phyloP scores from a whole-genome alignment of 108 stramenopile genomes.

The Fragilaria crotonensis region DNA sequence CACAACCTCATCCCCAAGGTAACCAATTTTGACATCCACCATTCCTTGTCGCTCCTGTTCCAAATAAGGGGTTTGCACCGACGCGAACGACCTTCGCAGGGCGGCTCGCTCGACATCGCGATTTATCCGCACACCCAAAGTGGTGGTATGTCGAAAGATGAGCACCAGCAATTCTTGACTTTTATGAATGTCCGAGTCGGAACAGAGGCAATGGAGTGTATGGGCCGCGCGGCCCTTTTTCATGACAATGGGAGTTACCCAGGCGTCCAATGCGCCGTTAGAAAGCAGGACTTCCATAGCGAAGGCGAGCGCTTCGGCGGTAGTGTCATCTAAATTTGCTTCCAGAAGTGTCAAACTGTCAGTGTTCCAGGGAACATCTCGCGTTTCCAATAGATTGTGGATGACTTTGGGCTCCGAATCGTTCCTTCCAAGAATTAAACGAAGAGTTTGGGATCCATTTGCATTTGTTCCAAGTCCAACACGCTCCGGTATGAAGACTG shows the following conservation, averaged over 20 bases:
- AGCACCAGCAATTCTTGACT: constrained; percentile 42
- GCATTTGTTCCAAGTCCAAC: too few species aligned
- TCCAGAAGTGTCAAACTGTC: constrained; percentile 56
- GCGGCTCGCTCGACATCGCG: constrained; percentile 60
- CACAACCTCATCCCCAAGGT: constrained; percentile 45
- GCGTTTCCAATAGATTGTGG: neutral
- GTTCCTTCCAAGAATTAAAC: too few species aligned
- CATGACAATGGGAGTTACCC: constrained; percentile 87
- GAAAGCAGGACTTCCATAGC: constrained; percentile 54
- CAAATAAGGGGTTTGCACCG: constrained; percentile 41
- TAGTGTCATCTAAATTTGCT: constrained; percentile 90
- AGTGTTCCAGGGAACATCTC: constrained; percentile 24
- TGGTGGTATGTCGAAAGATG: constrained; percentile 83
- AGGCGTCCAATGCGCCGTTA: constrained; percentile 80
- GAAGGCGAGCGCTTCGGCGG: constrained; percentile 76
- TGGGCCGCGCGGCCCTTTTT: constrained; percentile 88
- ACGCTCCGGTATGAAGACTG: too few species aligned
- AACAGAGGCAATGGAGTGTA: constrained; percentile 75
- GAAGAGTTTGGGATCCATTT: too few species aligned
- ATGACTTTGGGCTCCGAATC: neutral
- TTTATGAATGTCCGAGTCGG: constrained; percentile 7
- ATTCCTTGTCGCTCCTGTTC: constrained; percentile 22
- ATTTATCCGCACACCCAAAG: constrained; percentile 79
- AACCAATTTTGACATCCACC: constrained; percentile 75
- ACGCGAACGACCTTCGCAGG: constrained; percentile 48